Conservation (phyloP, 805 yeast genomes). For the Lachancea dasiensis region DNA sequence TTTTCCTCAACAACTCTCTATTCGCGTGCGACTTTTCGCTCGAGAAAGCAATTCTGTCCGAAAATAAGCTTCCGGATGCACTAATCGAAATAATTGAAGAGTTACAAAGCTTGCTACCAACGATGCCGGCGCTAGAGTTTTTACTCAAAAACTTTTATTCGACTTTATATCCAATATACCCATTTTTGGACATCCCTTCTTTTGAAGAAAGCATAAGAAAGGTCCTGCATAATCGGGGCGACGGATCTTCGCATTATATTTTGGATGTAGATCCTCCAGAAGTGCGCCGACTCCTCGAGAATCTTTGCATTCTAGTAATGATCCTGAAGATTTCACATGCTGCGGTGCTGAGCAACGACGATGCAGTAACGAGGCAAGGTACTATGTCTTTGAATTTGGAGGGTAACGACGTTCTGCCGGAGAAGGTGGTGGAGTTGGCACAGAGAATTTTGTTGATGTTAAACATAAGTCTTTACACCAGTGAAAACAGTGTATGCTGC, state of each 20-base stretch:
- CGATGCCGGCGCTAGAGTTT: background rate
- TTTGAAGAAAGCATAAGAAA: conserved; percentile 1
- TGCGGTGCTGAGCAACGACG: conserved; percentile 13
- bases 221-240: background rate
- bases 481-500: conserved; percentile 29
- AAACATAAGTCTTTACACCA: conserved; percentile 27
- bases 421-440: conserved; percentile 21
- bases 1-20: background rate
- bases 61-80: background rate
- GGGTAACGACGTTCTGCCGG: conserved; percentile 22
- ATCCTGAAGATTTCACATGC: conserved; percentile 25
- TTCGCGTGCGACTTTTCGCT: background rate
- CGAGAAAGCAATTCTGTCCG: background rate
- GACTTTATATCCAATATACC: conserved; percentile 5
- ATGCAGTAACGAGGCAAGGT: background rate
- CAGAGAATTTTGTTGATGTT: conserved; percentile 25
- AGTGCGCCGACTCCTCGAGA: conserved; percentile 26
- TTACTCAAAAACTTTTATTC: conserved; percentile 4
- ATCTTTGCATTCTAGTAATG: conserved; percentile 23
- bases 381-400: conserved; percentile 8
- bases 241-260: conserved; percentile 2
- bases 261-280: conserved; percentile 21
- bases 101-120: conserved; percentile 3
- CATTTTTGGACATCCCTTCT: conserved; percentile 4
- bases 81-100: background rate